Evolutionary conservation across 2,329 filamentous ascomycete species (phyloP).

Genomic region (Gnomoniopsis smithogilvyi): DNA sequence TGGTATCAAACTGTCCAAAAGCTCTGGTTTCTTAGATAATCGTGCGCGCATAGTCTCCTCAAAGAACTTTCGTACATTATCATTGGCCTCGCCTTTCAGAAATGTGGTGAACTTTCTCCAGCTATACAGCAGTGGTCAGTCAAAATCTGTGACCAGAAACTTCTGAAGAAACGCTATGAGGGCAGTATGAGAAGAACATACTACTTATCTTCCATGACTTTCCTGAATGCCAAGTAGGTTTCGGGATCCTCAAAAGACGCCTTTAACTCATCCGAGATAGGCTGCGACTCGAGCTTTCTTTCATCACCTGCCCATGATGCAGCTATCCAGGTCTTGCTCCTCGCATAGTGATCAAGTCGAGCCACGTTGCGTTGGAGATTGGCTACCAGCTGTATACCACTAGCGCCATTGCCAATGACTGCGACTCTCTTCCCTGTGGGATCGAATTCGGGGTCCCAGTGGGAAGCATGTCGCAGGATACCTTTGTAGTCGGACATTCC

Average conservation of each 20-base stretch:
- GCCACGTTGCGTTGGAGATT: constrained; percentile 47
- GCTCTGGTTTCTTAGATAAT: constrained; percentile 50
- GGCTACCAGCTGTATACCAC: constrained; percentile 54
- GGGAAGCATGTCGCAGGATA: constrained; percentile 55
- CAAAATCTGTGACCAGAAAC: not conserved
- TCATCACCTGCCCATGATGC: constrained; percentile 56
- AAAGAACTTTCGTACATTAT: constrained; percentile 43
- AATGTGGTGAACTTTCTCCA: constrained; percentile 56
- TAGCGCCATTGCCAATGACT: constrained; percentile 62
- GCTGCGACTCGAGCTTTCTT: constrained; percentile 53
- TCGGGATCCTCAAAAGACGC: constrained; percentile 57
- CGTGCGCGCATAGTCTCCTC: constrained; percentile 51
- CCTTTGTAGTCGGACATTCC: constrained; percentile 55
- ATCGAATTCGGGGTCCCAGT: constrained; percentile 55
- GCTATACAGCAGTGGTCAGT: constrained; percentile 4
- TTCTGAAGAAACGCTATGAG: no score
- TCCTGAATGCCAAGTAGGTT: constrained; percentile 58
- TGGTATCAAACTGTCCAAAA: constrained; percentile 55
- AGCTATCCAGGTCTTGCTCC: constrained; percentile 66
- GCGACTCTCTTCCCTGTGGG: constrained; percentile 47
- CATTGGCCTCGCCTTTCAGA: constrained; percentile 49
- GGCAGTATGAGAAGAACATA: not conserved
- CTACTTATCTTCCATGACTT: constrained; percentile 56
- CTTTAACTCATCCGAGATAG: constrained; percentile 49
- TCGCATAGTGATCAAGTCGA: constrained; percentile 61